Evolutionary conservation across 164 flowering plant species (phyloP).

Genomic region (Chloranthus sessilifolius): DNA sequence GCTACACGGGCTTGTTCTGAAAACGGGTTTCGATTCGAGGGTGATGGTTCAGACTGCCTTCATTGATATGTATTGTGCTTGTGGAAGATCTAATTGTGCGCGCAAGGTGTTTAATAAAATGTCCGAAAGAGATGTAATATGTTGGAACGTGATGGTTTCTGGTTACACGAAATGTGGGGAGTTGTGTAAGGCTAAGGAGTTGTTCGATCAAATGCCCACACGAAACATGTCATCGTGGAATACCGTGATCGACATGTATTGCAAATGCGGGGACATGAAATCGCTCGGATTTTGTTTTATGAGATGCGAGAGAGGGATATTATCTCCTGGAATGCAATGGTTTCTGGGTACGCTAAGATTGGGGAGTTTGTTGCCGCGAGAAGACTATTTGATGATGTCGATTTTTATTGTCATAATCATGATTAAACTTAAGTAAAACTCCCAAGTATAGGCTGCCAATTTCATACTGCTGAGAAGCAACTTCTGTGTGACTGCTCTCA

Average conservation of each 20-base stretch:
- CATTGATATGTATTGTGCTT: conserved; percentile 22
- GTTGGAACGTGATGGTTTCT: conserved; percentile 30
- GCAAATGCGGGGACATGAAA: conserved; percentile 23
- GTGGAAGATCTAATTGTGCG: conserved; percentile 10
- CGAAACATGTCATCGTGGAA: conserved; percentile 26
- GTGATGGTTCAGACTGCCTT: conserved; percentile 21
- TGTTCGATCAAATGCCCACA: conserved; percentile 24
- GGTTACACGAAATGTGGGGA: conserved; percentile 24
- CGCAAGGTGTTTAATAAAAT: conserved; percentile 19
- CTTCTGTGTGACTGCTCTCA: too few species aligned
- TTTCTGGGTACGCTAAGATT: conserved; percentile 20
- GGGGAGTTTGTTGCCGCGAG: conserved; percentile 19
- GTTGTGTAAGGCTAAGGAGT: conserved; percentile 12
- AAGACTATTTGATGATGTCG: conserved; percentile 15
- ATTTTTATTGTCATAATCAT: too few species aligned
- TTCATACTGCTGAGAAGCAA: too few species aligned
- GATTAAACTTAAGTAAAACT: too few species aligned
- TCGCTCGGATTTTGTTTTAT: conserved; percentile 19
- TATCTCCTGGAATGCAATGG: conserved; percentile 27
- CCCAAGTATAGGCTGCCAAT: too few species aligned
- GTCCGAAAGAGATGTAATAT: conserved; percentile 22
- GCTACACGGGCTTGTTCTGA: conserved; percentile 23
- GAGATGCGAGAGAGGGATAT: conserved; percentile 23
- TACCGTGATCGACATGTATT: conserved; percentile 23
- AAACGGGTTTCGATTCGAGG: conserved; percentile 9